phyloP scores from a whole-genome alignment of 2,329 filamentous ascomycete species.

The Hypoxylon sp. region DNA sequence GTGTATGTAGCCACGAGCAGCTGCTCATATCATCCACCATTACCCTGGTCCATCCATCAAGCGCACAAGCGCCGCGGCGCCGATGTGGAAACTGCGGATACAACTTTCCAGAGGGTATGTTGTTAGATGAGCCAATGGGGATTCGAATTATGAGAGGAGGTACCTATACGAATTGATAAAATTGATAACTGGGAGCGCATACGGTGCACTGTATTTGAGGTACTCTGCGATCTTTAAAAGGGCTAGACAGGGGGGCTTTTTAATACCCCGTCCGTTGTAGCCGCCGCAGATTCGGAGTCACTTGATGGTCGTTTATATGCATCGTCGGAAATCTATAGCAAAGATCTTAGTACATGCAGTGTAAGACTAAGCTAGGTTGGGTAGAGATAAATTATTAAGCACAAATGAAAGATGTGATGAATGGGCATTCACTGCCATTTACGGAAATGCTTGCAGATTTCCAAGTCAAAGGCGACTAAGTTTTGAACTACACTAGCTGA shows the following conservation, averaged over 20 bases:
- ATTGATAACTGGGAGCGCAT: constrained; percentile 6
- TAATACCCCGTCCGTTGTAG: constrained; percentile 23
- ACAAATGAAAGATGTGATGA: constrained; percentile 5
- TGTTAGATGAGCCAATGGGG: constrained; percentile 27
- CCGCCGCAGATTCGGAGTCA: constrained; percentile 22
- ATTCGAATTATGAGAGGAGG: constrained; percentile 6
- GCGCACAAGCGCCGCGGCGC: constrained; percentile 38
- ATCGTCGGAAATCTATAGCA: constrained; percentile 12
- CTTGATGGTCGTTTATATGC: constrained; percentile 18
- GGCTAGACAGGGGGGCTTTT: constrained; percentile 14
- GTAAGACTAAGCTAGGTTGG: neutral
- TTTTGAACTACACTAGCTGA: constrained; percentile 18
- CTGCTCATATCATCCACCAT: constrained; percentile 34
- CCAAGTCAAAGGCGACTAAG: constrained; percentile 21
- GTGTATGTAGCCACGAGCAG: constrained; percentile 1
- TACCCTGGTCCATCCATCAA: constrained; percentile 10
- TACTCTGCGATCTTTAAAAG: constrained; percentile 17
- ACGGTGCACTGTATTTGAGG: constrained; percentile 28
- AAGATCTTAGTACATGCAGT: constrained; percentile 2
- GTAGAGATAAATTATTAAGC: neutral
- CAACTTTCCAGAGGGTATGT: constrained; percentile 16
- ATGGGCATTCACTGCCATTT: constrained; percentile 32
- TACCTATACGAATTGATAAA: constrained; percentile 17
- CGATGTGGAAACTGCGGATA: constrained; percentile 36
- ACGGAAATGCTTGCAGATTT: constrained; percentile 34